Evolutionary conservation across 31 red algal genomes (phyloP), one percentile per base, ranked within the genome.

Genomic region (Bonnemaisonia californica): DNA sequence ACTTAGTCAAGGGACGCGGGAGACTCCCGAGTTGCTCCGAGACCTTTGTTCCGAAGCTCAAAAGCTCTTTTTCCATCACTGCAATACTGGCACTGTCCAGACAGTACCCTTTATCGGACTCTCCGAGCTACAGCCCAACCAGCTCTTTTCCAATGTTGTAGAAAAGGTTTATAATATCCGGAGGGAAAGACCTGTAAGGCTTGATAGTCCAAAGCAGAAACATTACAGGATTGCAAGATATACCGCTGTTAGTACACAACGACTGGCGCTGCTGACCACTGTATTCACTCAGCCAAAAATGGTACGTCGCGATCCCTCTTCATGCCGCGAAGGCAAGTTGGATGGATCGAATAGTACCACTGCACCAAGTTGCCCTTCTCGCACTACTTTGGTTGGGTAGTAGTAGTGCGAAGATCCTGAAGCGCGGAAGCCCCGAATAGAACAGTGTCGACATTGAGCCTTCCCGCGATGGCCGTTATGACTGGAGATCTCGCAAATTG

Each of bases 131-230:
- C 22, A 56, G 9, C 23, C 48, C 51, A 30, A 71, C 37, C 19
- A 57, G 54, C 23, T 71, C 64, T 64, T 70, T 71, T 16, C 54
- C 48, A 57, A 69, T 41, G 63, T 69, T 82, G 19, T 71, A 58
- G 41, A 82, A 71, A 1, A 71, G 2, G 23, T 82, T 62, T 64
- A 82, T 82, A 22, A 70, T 71, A 13, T 82, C 64, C 21, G 33
- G 61, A 34, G 63, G 79, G 48, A 71, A 70, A 41, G 79, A 71
- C 40, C 21, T 16, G 34, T 71, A 82, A 1, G 79, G 79, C 12
- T 41, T 27, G 4, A 82, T 82, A 38, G 5, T 71, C 2, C 1
- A 24, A 58, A 82, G 62, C 3, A 1, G 2, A 27, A 69, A 82
- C 3, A 82, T 23, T 31, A 82, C 22, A 71, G 7, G 31, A 1